Percentiles rank a stretch among this genome's conserved stretches.
Conservation (phyloP, 257 asterid genomes). For the Mitragyna speciosa region DNA sequence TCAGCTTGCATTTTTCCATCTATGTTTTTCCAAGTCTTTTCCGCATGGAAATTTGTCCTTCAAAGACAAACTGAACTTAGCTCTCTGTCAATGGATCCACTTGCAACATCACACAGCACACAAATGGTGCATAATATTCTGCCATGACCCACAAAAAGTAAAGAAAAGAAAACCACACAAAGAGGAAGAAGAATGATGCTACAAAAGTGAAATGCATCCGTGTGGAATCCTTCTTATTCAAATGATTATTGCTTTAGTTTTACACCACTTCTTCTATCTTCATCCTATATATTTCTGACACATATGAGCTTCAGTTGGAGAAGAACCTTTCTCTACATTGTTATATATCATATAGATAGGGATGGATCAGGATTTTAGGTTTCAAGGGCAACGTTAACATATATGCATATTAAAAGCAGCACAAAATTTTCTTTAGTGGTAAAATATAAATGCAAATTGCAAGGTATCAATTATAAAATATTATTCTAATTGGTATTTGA, state of each 20-base stretch:
- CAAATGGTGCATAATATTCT: constrained; percentile 23
- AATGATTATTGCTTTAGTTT: constrained; percentile 27
- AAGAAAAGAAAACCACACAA: background rate
- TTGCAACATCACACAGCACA: background rate
- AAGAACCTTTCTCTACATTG: background rate
- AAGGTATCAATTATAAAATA: too few relatives aligned
- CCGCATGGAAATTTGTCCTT: background rate
- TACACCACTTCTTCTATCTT: constrained; percentile 8
- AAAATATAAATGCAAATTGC: too few relatives aligned
- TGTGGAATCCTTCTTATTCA: constrained; percentile 27
- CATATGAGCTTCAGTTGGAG: background rate
- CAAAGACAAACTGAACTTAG: background rate
- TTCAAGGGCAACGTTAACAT: too few relatives aligned
- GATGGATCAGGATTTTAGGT: too few relatives aligned
- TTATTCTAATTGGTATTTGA: too few relatives aligned
- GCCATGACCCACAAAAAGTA: constrained; percentile 15
- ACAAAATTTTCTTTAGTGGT: too few relatives aligned
- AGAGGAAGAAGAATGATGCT: background rate
- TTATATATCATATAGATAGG: too few relatives aligned
- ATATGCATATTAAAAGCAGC: too few relatives aligned
- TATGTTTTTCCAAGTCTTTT: background rate
- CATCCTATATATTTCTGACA: constrained; percentile 1
- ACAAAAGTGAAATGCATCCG: constrained; percentile 18
- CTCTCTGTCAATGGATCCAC: background rate
- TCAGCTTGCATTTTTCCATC: background rate